These are phyloP conservation scores for Akanthomyces muscarius DNA, from an alignment of 2,329 filamentous ascomycete genomes.

Conservation along the genomic window DNA sequence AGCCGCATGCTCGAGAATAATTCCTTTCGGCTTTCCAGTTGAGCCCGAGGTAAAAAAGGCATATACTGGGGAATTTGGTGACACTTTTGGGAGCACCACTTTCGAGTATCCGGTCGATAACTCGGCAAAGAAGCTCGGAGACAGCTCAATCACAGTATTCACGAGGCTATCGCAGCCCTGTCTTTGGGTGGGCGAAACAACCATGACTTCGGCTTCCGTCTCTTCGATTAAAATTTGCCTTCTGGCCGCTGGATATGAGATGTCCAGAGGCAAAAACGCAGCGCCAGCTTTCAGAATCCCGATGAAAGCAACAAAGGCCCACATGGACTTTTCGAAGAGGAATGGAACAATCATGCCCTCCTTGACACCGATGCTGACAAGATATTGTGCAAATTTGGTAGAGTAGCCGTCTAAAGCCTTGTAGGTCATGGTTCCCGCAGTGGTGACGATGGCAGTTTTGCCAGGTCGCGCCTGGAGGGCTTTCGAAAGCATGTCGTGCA, in stretches of 20 bases:
- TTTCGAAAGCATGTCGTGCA: constrained; percentile 38
- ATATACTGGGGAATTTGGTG: constrained; percentile 16
- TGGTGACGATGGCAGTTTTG: constrained; percentile 37
- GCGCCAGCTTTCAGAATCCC: constrained; percentile 25
- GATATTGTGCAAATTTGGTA: constrained; percentile 17
- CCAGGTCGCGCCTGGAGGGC: constrained; percentile 30
- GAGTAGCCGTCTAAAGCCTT: constrained; percentile 28
- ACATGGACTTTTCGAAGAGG: constrained; percentile 26
- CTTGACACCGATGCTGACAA: constrained; percentile 23
- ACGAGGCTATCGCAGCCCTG: constrained; percentile 16
- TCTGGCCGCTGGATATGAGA: constrained; percentile 19
- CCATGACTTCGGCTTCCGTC: constrained; percentile 18
- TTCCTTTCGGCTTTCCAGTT: constrained; percentile 48
- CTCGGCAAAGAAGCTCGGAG: constrained; percentile 1
- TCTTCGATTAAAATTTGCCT: constrained; percentile 20
- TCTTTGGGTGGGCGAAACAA: constrained; percentile 21
- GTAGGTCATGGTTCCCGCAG: constrained; percentile 41
- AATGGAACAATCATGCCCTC: constrained; percentile 24
- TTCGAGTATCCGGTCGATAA: background rate
- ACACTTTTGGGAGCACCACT: background rate
- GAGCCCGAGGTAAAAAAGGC: constrained; percentile 52
- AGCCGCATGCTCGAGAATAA: constrained; percentile 32
- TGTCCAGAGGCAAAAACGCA: constrained; percentile 27
- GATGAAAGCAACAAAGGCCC: constrained; percentile 23
- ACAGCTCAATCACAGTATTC: background rate